Evolutionary conservation across 345 rosid species (phyloP).

Genomic region (Salix udensis): DNA sequence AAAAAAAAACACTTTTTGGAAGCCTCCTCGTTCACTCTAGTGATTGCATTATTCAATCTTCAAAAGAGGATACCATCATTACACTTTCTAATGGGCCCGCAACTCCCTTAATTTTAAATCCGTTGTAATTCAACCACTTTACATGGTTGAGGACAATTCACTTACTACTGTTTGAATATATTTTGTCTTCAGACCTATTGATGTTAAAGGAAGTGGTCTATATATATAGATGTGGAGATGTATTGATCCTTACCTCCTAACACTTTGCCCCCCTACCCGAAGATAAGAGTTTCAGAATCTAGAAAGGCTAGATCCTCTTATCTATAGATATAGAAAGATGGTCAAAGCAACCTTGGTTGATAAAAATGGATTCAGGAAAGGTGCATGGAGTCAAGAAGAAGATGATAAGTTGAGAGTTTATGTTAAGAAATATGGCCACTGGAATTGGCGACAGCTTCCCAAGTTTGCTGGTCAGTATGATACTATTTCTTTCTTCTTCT

Average conservation of each 20-base stretch:
- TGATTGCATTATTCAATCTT: background rate
- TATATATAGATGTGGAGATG: too few species aligned
- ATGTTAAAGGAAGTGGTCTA: too few species aligned
- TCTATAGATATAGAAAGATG: conserved; percentile 15
- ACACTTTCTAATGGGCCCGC: background rate
- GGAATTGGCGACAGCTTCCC: conserved; percentile 41
- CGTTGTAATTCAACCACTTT: background rate
- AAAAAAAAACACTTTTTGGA: background rate
- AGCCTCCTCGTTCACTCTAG: background rate
- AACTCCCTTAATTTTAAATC: background rate
- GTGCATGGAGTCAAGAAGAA: conserved; percentile 44
- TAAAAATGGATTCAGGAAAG: conserved; percentile 37
- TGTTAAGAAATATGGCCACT: conserved; percentile 25
- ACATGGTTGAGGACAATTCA: background rate
- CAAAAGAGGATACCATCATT: background rate
- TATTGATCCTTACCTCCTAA: background rate
- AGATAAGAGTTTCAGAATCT: background rate
- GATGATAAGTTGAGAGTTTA: conserved; percentile 31
- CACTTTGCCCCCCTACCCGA: background rate
- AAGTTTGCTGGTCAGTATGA: conserved; percentile 28
- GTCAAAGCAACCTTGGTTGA: conserved; percentile 33
- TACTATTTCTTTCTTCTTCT: background rate
- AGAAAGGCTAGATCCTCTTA: background rate
- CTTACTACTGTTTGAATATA: background rate
- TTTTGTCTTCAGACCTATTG: background rate